Percentiles rank a stretch among this genome's conserved stretches.
These are phyloP conservation scores for Hygrophorus pudorinus DNA, from an alignment of 768 basidiomycete species.

Conservation along the genomic window DNA sequence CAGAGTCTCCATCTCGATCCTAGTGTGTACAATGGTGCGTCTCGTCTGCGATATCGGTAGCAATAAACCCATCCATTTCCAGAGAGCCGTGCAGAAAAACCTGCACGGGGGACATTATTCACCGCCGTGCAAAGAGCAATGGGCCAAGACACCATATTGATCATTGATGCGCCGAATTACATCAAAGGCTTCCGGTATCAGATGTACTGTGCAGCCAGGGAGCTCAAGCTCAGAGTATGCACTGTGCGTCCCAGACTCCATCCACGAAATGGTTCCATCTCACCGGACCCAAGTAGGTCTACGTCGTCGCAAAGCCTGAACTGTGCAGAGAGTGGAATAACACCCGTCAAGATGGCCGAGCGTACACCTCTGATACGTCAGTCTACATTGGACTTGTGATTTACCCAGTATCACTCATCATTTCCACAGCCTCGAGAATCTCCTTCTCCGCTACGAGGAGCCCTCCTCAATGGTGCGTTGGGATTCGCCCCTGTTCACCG, in stretches of 20 bases:
- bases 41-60: neutral
- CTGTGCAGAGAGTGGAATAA: conserved; percentile 72
- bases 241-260: conserved; percentile 47
- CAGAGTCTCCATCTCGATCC: conserved; percentile 55
- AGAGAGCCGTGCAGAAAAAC: conserved; percentile 82
- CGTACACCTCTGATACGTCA: conserved; percentile 70
- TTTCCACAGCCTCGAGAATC: conserved; percentile 62
- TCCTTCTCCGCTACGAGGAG: conserved; percentile 86
- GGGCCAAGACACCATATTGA: conserved; percentile 63
- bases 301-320: conserved; percentile 65
- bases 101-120: conserved; percentile 76
- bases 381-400: conserved; percentile 18
- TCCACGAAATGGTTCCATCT: conserved; percentile 1
- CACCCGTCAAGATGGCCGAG: conserved; percentile 31
- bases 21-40: conserved; percentile 63
- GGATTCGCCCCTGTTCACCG: conserved; percentile 91
- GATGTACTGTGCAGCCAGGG: conserved; percentile 91
- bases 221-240: conserved; percentile 74
- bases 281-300: conserved; percentile 40
- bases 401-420: neutral
- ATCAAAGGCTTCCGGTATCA: conserved; percentile 99
- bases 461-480: conserved; percentile 98
- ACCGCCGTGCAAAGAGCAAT: conserved; percentile 73
- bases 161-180: conserved; percentile 90
- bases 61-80: conserved; percentile 7